A percentile compares a stretch with the other conserved stretches of the same genome.
Conservation (phyloP, 208 protist genomes). For the Crithidia bombi region DNA sequence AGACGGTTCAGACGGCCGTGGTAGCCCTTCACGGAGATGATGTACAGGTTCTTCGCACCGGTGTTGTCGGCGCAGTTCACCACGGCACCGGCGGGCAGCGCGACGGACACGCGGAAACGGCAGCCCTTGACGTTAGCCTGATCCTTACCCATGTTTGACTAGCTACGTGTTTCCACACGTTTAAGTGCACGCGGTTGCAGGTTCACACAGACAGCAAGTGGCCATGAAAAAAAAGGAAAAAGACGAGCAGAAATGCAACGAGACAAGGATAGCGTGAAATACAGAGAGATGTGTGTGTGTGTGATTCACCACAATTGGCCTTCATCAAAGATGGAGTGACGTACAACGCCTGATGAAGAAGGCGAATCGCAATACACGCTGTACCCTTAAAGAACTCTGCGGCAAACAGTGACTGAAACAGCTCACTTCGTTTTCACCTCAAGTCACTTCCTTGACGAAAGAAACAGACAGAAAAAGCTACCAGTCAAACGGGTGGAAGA, state of each 20-base stretch:
- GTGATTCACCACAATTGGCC: not conserved
- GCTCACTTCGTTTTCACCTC: too few relatives aligned
- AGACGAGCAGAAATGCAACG: not conserved
- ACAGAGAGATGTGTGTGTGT: too few relatives aligned
- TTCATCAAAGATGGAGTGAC: too few relatives aligned
- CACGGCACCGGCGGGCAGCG: slow-evolving; percentile 98
- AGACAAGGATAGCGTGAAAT: not conserved
- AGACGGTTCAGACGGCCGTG: slow-evolving; percentile 99
- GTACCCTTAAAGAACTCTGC: too few relatives aligned
- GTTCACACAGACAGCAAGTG: not conserved
- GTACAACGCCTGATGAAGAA: too few relatives aligned
- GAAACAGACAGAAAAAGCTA: too few relatives aligned
- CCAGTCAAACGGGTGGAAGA: too few relatives aligned
- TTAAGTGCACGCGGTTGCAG: too few relatives aligned
- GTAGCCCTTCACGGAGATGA: slow-evolving; percentile 99
- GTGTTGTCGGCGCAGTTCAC: slow-evolving; percentile 99
- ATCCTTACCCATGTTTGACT: slow-evolving; percentile 89
- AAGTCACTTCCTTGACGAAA: too few relatives aligned
- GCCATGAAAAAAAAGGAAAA: slow-evolving; percentile 9
- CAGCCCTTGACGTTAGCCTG: slow-evolving; percentile 91
- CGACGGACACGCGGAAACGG: slow-evolving; percentile 99
- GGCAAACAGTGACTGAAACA: too few relatives aligned
- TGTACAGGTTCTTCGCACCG: slow-evolving; percentile 99
- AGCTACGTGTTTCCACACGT: slow-evolving; percentile 25
- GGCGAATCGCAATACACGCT: too few relatives aligned